These are phyloP conservation scores for Termitomyces sp. DNA, from an alignment of 768 basidiomycete genomes.

Conservation along the genomic window DNA sequence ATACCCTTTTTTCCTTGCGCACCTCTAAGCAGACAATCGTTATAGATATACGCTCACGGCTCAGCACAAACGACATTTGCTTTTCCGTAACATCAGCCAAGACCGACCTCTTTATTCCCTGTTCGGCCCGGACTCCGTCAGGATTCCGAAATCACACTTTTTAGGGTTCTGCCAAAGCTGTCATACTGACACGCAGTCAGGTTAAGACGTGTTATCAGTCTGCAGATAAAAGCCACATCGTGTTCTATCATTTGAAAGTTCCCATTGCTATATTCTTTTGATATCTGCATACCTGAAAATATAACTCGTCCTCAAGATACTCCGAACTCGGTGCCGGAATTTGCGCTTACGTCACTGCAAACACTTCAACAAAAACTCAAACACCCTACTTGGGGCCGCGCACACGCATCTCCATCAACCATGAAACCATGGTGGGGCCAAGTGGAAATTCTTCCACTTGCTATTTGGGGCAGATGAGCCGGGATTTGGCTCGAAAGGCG, in stretches of 20 bases:
- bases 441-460: slow-evolving; percentile 2
- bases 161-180: not conserved
- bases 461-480: slow-evolving; percentile 11
- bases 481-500: not conserved
- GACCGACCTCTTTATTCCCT: not conserved
- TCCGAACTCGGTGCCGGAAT: slow-evolving; percentile 14
- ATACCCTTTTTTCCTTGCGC: not conserved
- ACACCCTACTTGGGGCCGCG: slow-evolving; percentile 9
- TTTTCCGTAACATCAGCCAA: not conserved
- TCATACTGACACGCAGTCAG: not conserved
- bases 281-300: slow-evolving; percentile 12
- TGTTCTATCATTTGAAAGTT: not conserved
- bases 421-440: slow-evolving; percentile 10
- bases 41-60: not conserved
- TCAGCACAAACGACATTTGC: not conserved
- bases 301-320: slow-evolving; percentile 15
- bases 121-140: not conserved
- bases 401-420: slow-evolving; percentile 17
- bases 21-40: not conserved
- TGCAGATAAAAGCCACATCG: not conserved
- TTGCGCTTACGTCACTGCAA: slow-evolving; percentile 11
- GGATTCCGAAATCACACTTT: not conserved
- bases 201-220: not conserved
- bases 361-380: slow-evolving; percentile 4
- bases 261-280: slow-evolving; percentile 2